Conservation (phyloP, 805 yeast genomes). For the Saturnispora saitoi region DNA sequence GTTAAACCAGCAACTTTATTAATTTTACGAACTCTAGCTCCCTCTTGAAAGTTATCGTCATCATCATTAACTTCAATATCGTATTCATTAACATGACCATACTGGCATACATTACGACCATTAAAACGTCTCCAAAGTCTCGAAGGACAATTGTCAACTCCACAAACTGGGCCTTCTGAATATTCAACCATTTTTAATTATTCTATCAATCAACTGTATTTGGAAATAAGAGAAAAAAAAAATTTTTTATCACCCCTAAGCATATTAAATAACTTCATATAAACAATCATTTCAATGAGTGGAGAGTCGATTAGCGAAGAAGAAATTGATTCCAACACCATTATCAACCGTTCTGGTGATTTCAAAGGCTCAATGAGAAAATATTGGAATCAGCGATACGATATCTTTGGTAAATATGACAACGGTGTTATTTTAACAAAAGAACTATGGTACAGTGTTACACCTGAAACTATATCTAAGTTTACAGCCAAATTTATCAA, state of each 20-base stretch:
- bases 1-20: conserved; percentile 38
- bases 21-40: conserved; percentile 40
- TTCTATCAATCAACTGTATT: neutral
- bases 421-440: conserved; percentile 60
- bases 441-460: conserved; percentile 82
- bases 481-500: conserved; percentile 47
- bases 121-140: conserved; percentile 60
- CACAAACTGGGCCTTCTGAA: conserved; percentile 75
- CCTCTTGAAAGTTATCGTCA: conserved; percentile 53
- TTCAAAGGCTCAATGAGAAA: conserved; percentile 29
- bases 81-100: conserved; percentile 83
- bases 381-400: conserved; percentile 56
- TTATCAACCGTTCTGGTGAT: conserved; percentile 10
- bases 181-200: conserved; percentile 15
- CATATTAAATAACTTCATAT: too few species aligned
- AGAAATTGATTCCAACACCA: conserved; percentile 7
- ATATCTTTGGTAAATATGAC: conserved; percentile 54
- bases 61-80: conserved; percentile 75
- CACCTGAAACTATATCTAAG: conserved; percentile 68
- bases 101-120: conserved; percentile 79
- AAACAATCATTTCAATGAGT: too few species aligned
- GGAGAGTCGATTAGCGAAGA: neutral
- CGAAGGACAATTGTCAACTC: conserved; percentile 83
- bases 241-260: too few species aligned
- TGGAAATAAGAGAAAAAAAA: neutral